Evolutionary conservation across 2,329 filamentous ascomycete genomes (phyloP).

Genomic region (Claviceps sp.): DNA sequence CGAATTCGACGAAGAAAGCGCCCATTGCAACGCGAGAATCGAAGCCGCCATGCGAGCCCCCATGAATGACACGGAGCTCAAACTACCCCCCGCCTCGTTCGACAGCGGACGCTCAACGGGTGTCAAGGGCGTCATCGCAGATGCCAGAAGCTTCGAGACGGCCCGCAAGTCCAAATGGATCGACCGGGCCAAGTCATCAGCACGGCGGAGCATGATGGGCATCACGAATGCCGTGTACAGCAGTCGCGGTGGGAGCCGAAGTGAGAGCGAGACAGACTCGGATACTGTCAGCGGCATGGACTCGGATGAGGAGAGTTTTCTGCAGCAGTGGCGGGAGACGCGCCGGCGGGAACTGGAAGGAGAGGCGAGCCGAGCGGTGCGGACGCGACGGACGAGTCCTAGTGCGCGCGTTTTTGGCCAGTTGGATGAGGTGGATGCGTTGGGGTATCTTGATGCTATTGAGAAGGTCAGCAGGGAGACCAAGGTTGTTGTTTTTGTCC

Average conservation of each 20-base stretch:
- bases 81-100: constrained; percentile 48
- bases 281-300: constrained; percentile 31
- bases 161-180: constrained; percentile 45
- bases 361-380: constrained; percentile 39
- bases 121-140: constrained; percentile 77
- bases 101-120: constrained; percentile 62
- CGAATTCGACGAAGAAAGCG: constrained; percentile 44
- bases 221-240: constrained; percentile 18
- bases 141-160: constrained; percentile 63
- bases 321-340: constrained; percentile 73
- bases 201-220: constrained; percentile 43
- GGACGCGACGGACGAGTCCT: constrained; percentile 59
- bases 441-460: constrained; percentile 90
- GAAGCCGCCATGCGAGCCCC: constrained; percentile 55
- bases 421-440: constrained; percentile 73
- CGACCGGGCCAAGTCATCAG: constrained; percentile 35
- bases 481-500: constrained; percentile 85
- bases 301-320: constrained; percentile 65
- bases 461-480: constrained; percentile 76
- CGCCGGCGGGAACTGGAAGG: constrained; percentile 65
- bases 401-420: constrained; percentile 66
- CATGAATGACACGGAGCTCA: constrained; percentile 36
- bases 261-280: constrained; percentile 33
- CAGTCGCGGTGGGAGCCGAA: constrained; percentile 13
- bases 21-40: constrained; percentile 39